Evolutionary conservation across 495 filamentous ascomycete species (phyloP), one percentile per base, ranked within the genome.

Genomic region (Podospora comata): DNA sequence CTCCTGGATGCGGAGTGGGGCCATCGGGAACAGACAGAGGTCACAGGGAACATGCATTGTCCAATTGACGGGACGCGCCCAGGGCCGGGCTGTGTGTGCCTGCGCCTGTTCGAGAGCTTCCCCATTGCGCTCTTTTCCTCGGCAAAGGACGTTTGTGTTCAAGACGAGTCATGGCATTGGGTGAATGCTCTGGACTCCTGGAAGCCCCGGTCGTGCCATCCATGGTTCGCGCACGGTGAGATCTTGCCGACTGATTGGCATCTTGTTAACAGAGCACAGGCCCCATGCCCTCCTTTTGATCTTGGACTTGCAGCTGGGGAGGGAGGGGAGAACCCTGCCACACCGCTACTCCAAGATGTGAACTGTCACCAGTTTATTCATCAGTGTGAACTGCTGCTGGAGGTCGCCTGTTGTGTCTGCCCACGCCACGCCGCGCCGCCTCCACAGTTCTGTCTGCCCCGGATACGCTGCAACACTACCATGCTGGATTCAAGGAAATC

Each of bases 291-390:
- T 39, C 34, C 34, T 39, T 39, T 5, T 11, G 34, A 39, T 39
- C 6, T 39, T 39, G 34, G 13, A 48, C 13, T 48, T 48, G 13
- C 39, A 48, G 39, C 9, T 48, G 39, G 39, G 39, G 13, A 30
- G n/a, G 27, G 34, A 62, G 27, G 34, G 39, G 30, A 34, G 19
- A 28, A 62, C 60, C 39, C 60, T 62, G 60, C 60, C 60, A 62
- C 60, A 62, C 60, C 60, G 60, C 60, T 62, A 62, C 60, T 62
- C 39, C 27, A 13, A 34, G 20, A 62, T 28, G 60, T 34, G 39
- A 62, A 19, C 9, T 39, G 60, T 19, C 13, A 62, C 27, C 23
- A 62, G 39, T 11, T 6, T 39, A 34, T 26, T n/a, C 60, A 39
- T 62, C 11, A 19, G 28, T 26, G 15, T 13, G 39, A 48, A 48